Evolutionary conservation across 495 filamentous ascomycete genomes (phyloP), one percentile per base, ranked within the genome.

Genomic region (Wilcoxina mikolae): DNA sequence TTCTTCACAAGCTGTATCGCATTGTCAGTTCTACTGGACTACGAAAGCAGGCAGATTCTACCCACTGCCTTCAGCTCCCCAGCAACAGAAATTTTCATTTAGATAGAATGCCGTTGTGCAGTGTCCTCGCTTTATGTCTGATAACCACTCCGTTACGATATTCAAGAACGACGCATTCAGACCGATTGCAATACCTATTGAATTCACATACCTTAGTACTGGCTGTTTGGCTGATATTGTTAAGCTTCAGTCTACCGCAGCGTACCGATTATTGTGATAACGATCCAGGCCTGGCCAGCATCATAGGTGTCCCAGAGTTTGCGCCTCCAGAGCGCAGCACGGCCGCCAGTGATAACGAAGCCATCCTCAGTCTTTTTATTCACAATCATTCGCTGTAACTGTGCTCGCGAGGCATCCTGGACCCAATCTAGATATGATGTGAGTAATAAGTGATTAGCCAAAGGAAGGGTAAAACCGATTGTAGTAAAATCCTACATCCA

Each of bases 41-140:
- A 35, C 7, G 20, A 43, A 22, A 5, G 23, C 25, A 27, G 46
- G 46, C 24, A 25, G 46, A 24, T 22, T 33, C n/a, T 24, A 56
- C 73, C 17, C 71, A 84, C 82, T 85, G 65, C 81, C 83, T 60
- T 95, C 90, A 28, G 89, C 82, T 7, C 93, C 91, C 91, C 90
- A 96, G 68, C 91, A 98, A 70, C 91, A 98, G 67, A 98, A 98
- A 65, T 83, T 83, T 73, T 98, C 87, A 71, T 98, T 98, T 17
- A 98, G 73, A 68, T 98, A 98, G 69, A 96, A 98, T 28, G 82
- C 90, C 1, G 88, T 95, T 2, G 80, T 84, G 72, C 91, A 98
- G 68, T 94, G 81, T 24, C 91, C 91, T 48, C 89, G 75, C 71
- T 96, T 96, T 64, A 95, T 81, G 70, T 98, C 91, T 50, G 87